phyloP scores from a whole-genome alignment of 2,329 filamentous ascomycete genomes.

The Metarhizium album region DNA sequence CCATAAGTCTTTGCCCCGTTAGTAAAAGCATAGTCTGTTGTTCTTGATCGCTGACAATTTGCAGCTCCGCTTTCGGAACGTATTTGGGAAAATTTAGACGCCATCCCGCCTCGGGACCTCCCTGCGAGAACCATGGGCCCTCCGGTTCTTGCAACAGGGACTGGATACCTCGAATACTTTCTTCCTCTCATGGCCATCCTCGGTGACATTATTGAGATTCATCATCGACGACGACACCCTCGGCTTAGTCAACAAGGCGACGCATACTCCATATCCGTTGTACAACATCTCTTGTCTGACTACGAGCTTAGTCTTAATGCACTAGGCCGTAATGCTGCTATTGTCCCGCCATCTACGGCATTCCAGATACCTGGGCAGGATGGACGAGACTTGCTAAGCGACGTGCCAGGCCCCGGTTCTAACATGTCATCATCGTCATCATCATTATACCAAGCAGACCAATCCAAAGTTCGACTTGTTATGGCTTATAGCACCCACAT shows the following conservation, averaged over 20 bases:
- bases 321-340: slow-evolving; percentile 15
- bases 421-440: slow-evolving; percentile 2
- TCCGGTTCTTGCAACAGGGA: slow-evolving; percentile 27
- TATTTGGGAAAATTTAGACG: slow-evolving; percentile 29
- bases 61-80: slow-evolving; percentile 28
- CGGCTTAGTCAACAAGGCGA: slow-evolving; percentile 27
- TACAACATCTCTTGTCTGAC: slow-evolving; percentile 25
- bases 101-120: slow-evolving; percentile 17
- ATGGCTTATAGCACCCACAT: slow-evolving; percentile 37
- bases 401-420: slow-evolving; percentile 7
- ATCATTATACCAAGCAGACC: slow-evolving; percentile 13
- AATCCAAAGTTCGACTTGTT: slow-evolving; percentile 27
- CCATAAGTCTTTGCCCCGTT: not conserved
- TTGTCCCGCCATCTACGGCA: not conserved
- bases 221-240: slow-evolving; percentile 32
- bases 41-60: not conserved
- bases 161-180: slow-evolving; percentile 38
- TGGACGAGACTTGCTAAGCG: slow-evolving; percentile 6
- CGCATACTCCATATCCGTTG: slow-evolving; percentile 20
- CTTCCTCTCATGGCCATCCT: slow-evolving; percentile 37
- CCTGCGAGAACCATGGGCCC: slow-evolving; percentile 27
- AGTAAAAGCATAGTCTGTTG: no score
- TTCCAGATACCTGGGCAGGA: slow-evolving; percentile 1
- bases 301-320: slow-evolving; percentile 28
- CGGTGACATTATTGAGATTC: slow-evolving; percentile 37